Evolutionary conservation across 2,329 filamentous ascomycete species (phyloP), one percentile per base, ranked within the genome.

Genomic region (Sarocladium kiliense): DNA sequence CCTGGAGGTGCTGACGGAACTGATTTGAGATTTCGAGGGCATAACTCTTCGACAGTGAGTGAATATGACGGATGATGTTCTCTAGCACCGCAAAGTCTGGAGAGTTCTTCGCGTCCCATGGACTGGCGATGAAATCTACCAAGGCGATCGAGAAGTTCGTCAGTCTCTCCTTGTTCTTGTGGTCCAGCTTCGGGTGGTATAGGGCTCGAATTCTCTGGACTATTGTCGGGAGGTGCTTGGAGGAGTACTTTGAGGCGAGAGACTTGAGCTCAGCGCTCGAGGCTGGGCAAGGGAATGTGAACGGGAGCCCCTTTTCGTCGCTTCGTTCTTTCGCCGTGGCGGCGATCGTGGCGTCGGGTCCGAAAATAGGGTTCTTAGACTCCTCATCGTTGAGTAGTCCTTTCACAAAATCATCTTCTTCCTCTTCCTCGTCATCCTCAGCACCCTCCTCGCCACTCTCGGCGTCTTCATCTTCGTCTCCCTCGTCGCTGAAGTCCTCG

Each of bases 151-250:
- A 78, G 65, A 93, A 91, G 51, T 81, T 77, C 57, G 82, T 69
- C 14, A 97, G 82, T 65, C 89, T 91, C 59, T 83, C 80, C 73
- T 96, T 97, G 74, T 99, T 97, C 57, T 87, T 85, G 60, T 82
- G 83, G 59, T 88, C 84, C 30, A 99, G 80, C 61, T 93, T 92
- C 7, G 93, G 89, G 66, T 97, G 91, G 67, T 97, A 88, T n/a
- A 96, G 75, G 12, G 92, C 88, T 71, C 94, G 85, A 63, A 99
- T 94, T 58, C 93, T 84, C 69, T 96, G 92, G 23, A 99, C 79
- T 39, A 95, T 86, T 0, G 82, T 88, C 0, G 91, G 87, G 1
- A 93, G 72, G 63, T 90, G 86, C 11, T 84, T 74, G 16, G 80
- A 66, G 0, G 86, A 73, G 37, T 92, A 78, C 39, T 77, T 74